A percentile compares a stretch with the other conserved stretches of the same genome.
phyloP scores from a whole-genome alignment of 2,329 filamentous ascomycete genomes.

The Aureobasidium sp. region DNA sequence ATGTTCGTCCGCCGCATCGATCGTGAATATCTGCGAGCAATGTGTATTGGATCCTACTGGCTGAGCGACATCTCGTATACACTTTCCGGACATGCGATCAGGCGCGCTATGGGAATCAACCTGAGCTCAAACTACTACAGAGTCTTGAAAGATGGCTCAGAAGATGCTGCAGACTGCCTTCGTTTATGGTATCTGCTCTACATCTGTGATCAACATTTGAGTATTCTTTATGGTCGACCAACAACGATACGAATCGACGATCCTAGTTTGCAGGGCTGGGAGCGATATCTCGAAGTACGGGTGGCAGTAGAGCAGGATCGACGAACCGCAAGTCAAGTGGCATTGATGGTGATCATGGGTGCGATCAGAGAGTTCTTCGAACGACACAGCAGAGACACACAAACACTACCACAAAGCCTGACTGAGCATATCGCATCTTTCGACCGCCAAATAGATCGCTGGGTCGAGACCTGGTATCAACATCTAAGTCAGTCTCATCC shows the following conservation, averaged over 20 bases:
- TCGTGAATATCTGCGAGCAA: constrained; percentile 51
- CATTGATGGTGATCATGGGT: constrained; percentile 51
- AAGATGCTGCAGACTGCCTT: constrained; percentile 46
- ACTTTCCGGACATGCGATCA: constrained; percentile 49
- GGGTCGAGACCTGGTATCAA: constrained; percentile 29
- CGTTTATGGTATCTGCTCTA: constrained; percentile 58
- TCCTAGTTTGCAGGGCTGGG: constrained; percentile 50
- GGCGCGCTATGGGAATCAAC: constrained; percentile 41
- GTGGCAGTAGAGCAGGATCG: constrained; percentile 49
- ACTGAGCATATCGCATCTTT: constrained; percentile 43
- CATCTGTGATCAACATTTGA: constrained; percentile 60
- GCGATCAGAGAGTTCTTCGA: constrained; percentile 50
- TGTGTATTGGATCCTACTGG: constrained; percentile 57
- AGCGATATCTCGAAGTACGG: constrained; percentile 47
- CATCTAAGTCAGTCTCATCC: not conserved
- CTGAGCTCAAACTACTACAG: constrained; percentile 34
- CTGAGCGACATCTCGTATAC: constrained; percentile 57
- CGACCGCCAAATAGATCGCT: constrained; percentile 40
- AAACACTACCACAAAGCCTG: constrained; percentile 41
- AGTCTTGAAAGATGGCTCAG: constrained; percentile 32
- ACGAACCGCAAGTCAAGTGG: constrained; percentile 52
- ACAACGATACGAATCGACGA: constrained; percentile 52
- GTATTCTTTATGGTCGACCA: constrained; percentile 53
- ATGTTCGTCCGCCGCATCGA: constrained; percentile 50
- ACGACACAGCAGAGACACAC: constrained; percentile 45